phyloP scores from a whole-genome alignment of 352 stramenopile species.

The Blastocystis sp. region DNA sequence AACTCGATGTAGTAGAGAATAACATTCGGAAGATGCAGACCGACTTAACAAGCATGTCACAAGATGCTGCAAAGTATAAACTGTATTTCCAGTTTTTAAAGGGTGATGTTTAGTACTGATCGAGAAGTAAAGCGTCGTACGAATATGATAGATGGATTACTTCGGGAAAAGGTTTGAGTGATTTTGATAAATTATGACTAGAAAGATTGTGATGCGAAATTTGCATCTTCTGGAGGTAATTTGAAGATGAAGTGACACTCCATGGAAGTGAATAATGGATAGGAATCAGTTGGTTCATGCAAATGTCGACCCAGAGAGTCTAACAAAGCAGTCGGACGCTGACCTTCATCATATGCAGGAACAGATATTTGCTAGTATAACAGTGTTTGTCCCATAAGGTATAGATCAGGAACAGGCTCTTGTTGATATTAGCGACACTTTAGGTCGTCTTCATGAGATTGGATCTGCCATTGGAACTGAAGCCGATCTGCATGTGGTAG shows the following conservation, averaged over 20 bases:
- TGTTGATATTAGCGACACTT: constrained; percentile 55
- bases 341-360: constrained; percentile 64
- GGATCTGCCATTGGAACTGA: constrained; percentile 54
- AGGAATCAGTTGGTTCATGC: constrained; percentile 37
- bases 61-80: constrained; percentile 60
- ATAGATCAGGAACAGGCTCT: constrained; percentile 57
- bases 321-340: constrained; percentile 58
- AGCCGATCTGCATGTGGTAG: constrained; percentile 31
- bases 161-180: constrained; percentile 45
- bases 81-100: neutral
- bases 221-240: constrained; percentile 28
- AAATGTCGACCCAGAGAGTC: constrained; percentile 42
- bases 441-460: constrained; percentile 57
- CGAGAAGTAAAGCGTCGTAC: constrained; percentile 48
- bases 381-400: neutral
- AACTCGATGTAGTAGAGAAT: constrained; percentile 28
- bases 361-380: constrained; percentile 39
- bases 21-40: constrained; percentile 61
- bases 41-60: constrained; percentile 45
- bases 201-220: constrained; percentile 41
- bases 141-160: constrained; percentile 61
- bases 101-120: neutral
- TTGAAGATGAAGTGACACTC: neutral
- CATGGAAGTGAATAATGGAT: neutral
- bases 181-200: neutral